Evolutionary conservation across 2,329 filamentous ascomycete species (phyloP).

Genomic region (Fusarium secorum): DNA sequence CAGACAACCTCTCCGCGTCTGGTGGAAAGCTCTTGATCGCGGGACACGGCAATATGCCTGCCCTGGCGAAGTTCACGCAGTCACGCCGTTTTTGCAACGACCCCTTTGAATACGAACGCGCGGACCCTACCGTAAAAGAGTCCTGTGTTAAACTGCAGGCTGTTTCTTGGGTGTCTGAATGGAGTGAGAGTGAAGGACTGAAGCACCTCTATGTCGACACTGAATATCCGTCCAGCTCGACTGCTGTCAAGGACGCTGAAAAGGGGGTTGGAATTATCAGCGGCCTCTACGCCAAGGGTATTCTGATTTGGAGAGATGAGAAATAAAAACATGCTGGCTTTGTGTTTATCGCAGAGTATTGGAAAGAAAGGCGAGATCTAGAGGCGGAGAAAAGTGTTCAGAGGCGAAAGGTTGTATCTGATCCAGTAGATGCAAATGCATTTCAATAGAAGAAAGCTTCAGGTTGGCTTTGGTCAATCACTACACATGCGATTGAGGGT

Average conservation of each 20-base stretch:
- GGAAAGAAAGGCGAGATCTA: not conserved
- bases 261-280: slow-evolving; percentile 47
- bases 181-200: slow-evolving; percentile 47
- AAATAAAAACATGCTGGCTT: not conserved
- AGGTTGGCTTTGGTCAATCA: not conserved
- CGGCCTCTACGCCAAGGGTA: slow-evolving; percentile 50
- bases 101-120: slow-evolving; percentile 35
- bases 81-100: slow-evolving; percentile 49
- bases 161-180: slow-evolving; percentile 46
- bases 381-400: accelerated
- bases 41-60: slow-evolving; percentile 50
- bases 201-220: slow-evolving; percentile 46
- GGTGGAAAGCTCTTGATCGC: slow-evolving; percentile 48
- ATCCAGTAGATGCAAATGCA: accelerated
- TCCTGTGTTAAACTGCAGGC: slow-evolving; percentile 4
- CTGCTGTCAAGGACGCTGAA: slow-evolving; percentile 43
- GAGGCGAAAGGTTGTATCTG: not conserved
- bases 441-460: accelerated
- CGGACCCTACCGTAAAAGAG: not conserved
- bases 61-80: slow-evolving; percentile 43
- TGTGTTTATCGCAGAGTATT: not conserved
- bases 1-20: slow-evolving; percentile 51
- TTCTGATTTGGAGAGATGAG: slow-evolving; percentile 41
- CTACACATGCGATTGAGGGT: not conserved
- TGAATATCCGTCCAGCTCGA: slow-evolving; percentile 48